phyloP scores from a whole-genome alignment of 1,284 basidiomycete genomes.

The Sporisorium graminicola region DNA sequence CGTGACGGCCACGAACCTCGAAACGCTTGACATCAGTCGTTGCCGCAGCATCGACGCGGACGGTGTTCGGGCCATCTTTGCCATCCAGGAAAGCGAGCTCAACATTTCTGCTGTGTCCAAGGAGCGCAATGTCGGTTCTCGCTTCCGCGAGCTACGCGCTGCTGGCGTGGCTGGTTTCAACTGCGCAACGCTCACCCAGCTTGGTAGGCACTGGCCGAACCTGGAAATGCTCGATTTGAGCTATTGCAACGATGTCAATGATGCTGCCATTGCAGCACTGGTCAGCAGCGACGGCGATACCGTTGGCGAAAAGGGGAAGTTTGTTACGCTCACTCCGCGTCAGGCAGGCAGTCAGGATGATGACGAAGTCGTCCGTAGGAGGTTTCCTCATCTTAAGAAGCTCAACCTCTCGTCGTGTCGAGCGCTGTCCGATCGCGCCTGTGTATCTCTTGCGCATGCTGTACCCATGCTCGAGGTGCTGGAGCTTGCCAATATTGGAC shows the following conservation, averaged over 20 bases:
- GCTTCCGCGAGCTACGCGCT: constrained; percentile 73
- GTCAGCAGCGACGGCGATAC: constrained; percentile 68
- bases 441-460: constrained; percentile 78
- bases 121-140: constrained; percentile 33
- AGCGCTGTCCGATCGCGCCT: constrained; percentile 80
- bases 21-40: constrained; percentile 79
- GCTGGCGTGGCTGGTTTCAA: constrained; percentile 77
- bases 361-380: constrained; percentile 36
- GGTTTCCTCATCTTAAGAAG: constrained; percentile 76
- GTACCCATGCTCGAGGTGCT: constrained; percentile 83
- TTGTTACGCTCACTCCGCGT: constrained; percentile 41
- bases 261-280: constrained; percentile 80
- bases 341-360: constrained; percentile 47
- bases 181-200: constrained; percentile 74
- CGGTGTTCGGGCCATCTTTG: constrained; percentile 72
- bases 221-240: constrained; percentile 86
- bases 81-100: constrained; percentile 25
- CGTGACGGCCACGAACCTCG: constrained; percentile 74
- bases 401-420: constrained; percentile 82
- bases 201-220: constrained; percentile 71
- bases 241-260: constrained; percentile 76
- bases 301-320: constrained; percentile 16
- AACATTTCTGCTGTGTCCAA: constrained; percentile 18
- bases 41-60: constrained; percentile 79
- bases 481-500: constrained; percentile 80